Base-by-base conservation (phyloP, 2,329 filamentous ascomycete genomes). In the Aciculosporium take region DNA sequence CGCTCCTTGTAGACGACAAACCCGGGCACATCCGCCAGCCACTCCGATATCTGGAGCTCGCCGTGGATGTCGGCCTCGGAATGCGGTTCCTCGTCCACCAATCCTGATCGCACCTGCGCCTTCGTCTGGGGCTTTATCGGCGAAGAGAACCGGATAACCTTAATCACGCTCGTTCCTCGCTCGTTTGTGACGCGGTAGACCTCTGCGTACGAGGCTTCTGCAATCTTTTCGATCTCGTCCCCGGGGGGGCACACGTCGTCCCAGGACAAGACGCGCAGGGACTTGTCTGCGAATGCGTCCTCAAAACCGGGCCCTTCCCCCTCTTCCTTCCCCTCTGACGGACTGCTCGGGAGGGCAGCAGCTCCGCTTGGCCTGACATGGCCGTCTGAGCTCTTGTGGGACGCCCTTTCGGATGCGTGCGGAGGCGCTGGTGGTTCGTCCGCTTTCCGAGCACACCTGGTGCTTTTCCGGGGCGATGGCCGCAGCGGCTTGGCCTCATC, bases 1-100 rank as follows among this genome's bases (percentile, higher is more conserved):
- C 72, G 65, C 52, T 78, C 74, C 55, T 80, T 81, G 61, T 79
- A 80, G 15, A 76, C 65, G 25, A 79, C 74, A 45, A 79, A 81
- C 0, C 76, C 76, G 0, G 76, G 75, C 10, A 80, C 71, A 45
- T 76, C 74, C 15, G 76, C 73, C 15, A 81, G 60, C 61, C 70
- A 72, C 53, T 81, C 75, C 2, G 76, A 79, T 35, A 81, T 79
- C 37, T 67, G 64, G 18, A 81, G 61, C 51, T 81, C 76, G 20
- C 74, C 74, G 3, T 67, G 58, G 24, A 80, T 61, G 50, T 74
- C 71, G 1, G 64, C 63, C 44, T 72, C 69, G 2, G 61, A 58
- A 43, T 74, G 74, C 0, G 74, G 71, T 48, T 75, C 68, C 50
- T 78, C 74, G 45, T 78, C 74, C 5, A 78, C 69, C 0, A 78